phyloP scores from a whole-genome alignment of 192 early-diverging fungal genomes.

The Geranomyces michiganensis region DNA sequence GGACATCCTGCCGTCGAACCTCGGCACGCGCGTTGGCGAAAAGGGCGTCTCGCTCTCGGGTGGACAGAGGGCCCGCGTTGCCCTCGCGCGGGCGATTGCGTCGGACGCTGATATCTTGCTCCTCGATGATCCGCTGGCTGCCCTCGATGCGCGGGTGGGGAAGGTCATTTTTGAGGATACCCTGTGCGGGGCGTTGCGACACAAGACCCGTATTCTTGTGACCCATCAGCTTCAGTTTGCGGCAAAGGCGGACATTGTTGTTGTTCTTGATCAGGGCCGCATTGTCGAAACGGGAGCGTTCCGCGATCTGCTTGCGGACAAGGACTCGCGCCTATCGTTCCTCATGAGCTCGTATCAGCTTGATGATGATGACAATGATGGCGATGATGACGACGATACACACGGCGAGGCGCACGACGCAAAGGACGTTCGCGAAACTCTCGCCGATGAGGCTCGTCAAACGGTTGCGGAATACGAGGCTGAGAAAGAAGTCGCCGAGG shows the following conservation, averaged over 20 bases:
- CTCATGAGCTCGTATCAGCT: conserved; percentile 61
- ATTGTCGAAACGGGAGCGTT: conserved; percentile 67
- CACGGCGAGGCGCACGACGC: conserved; percentile 5
- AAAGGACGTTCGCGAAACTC: conserved; percentile 39
- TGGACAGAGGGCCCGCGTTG: conserved; percentile 80
- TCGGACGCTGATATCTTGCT: conserved; percentile 57
- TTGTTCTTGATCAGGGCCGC: conserved; percentile 67
- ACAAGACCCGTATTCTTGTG: conserved; percentile 80
- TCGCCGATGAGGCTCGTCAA: not conserved
- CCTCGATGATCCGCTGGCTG: conserved; percentile 77
- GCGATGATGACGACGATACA: conserved; percentile 33
- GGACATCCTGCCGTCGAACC: conserved; percentile 56
- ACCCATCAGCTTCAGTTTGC: conserved; percentile 78
- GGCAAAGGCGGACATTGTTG: conserved; percentile 69
- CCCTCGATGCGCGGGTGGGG: conserved; percentile 75
- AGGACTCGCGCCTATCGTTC: conserved; percentile 42
- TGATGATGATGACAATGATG: conserved; percentile 52
- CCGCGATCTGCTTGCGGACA: conserved; percentile 58
- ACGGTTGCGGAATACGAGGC: conserved; percentile 47
- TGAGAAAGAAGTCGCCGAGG: conserved; percentile 50
- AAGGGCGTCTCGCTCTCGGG: conserved; percentile 70
- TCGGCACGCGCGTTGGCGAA: conserved; percentile 52
- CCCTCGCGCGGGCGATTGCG: conserved; percentile 59
- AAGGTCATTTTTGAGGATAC: conserved; percentile 63
- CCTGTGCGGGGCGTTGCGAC: conserved; percentile 30